These are phyloP conservation scores for Leishmania lainsoni DNA, from an alignment of 208 protist species.

Conservation along the genomic window DNA sequence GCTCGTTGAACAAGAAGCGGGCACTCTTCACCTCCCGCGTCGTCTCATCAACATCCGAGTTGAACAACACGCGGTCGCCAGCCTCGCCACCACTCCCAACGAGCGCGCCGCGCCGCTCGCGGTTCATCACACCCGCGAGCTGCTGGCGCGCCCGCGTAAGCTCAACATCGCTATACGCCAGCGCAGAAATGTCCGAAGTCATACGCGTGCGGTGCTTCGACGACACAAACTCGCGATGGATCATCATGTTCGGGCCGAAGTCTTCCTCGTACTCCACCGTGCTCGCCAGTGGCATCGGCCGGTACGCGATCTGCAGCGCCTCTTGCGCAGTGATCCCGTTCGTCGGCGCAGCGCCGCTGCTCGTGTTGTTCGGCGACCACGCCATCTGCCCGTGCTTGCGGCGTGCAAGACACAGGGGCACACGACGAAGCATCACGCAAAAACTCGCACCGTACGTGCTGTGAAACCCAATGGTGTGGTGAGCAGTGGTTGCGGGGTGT, in stretches of 20 bases:
- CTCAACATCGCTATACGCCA: conserved; percentile 82
- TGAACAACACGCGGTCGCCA: conserved; percentile 62
- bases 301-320: conserved; percentile 81
- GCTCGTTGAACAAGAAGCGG: conserved; percentile 84
- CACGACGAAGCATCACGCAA: conserved; percentile 33
- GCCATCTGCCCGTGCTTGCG: conserved; percentile 69
- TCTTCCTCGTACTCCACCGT: conserved; percentile 91
- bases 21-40: conserved; percentile 73
- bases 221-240: conserved; percentile 88
- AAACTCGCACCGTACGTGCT: not conserved
- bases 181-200: conserved; percentile 53
- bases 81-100: conserved; percentile 45
- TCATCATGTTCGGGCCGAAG: conserved; percentile 82
- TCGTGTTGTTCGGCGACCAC: conserved; percentile 78
- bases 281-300: conserved; percentile 72
- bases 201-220: conserved; percentile 60
- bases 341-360: conserved; percentile 61
- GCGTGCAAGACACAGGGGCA: conserved; percentile 30
- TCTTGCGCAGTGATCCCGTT: conserved; percentile 78
- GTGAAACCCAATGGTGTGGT: not conserved
- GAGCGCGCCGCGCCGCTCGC: conserved; percentile 61
- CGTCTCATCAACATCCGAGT: conserved; percentile 65
- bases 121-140: conserved; percentile 80
- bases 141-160: conserved; percentile 58
- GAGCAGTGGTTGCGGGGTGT: not conserved